A percentile compares a stretch with the other conserved stretches of the same genome.
phyloP scores from a whole-genome alignment of 2,329 filamentous ascomycete species.

The Alternaria conjuncta region DNA sequence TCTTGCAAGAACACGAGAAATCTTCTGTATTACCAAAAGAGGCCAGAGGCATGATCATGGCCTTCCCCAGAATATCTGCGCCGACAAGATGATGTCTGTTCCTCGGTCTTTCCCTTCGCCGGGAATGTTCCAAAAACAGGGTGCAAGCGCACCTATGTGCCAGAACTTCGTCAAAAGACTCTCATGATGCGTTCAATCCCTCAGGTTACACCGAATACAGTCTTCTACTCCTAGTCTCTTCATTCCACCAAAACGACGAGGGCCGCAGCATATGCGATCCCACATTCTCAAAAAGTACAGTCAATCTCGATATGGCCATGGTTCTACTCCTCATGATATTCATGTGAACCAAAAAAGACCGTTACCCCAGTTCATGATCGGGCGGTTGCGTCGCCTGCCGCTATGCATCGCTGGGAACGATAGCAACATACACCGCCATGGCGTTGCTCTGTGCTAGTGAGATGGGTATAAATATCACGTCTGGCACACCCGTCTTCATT shows the following conservation, averaged over 20 bases:
- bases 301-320: background rate
- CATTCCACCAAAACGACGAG: background rate
- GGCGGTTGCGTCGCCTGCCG: background rate
- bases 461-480: background rate
- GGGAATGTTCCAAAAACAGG: background rate
- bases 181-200: background rate
- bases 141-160: background rate
- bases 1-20: background rate
- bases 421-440: background rate
- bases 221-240: background rate
- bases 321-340: background rate
- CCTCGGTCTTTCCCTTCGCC: background rate
- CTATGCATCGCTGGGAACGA: background rate
- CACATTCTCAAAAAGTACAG: background rate
- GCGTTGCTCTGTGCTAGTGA: background rate
- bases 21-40: background rate
- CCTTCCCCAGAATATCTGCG: background rate
- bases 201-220: background rate
- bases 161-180: background rate
- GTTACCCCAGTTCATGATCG: rapidly evolving
- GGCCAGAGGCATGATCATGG: too few relatives aligned
- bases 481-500: background rate
- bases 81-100: background rate
- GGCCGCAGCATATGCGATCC: background rate
- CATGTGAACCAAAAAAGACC: background rate